Conservation (phyloP, 495 filamentous ascomycete genomes). For the Margaritispora aquatica region DNA sequence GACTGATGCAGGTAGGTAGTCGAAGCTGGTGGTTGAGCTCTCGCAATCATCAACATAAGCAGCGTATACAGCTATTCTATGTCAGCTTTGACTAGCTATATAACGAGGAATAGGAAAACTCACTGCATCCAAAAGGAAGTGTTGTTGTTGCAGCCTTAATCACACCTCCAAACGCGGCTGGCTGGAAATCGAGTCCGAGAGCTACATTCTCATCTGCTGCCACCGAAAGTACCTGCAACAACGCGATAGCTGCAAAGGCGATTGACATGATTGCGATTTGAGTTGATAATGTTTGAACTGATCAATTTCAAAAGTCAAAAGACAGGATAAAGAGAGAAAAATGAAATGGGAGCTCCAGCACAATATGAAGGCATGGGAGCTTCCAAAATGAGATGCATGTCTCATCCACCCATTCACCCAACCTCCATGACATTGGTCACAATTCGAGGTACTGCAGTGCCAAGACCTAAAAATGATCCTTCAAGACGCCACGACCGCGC, state of each 20-base stretch:
- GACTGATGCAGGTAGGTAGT: neutral
- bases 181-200: too few species aligned
- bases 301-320: neutral
- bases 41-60: neutral
- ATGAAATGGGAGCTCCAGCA: neutral
- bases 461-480: neutral
- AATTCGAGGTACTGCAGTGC: neutral
- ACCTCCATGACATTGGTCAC: neutral
- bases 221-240: neutral
- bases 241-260: neutral
- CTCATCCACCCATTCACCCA: neutral
- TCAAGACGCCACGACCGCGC: neutral
- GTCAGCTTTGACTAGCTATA: neutral
- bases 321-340: neutral
- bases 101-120: neutral
- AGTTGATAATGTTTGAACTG: neutral
- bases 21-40: neutral
- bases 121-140: neutral
- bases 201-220: neutral
- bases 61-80: neutral
- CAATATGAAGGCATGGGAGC: too few species aligned
- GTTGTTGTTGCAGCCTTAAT: neutral
- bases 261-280: neutral
- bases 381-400: too few species aligned
- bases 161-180: too few species aligned